Evolutionary conservation across 2,329 filamentous ascomycete genomes (phyloP), one percentile per base, ranked within the genome.

Genomic region (Diaporthe sp.): DNA sequence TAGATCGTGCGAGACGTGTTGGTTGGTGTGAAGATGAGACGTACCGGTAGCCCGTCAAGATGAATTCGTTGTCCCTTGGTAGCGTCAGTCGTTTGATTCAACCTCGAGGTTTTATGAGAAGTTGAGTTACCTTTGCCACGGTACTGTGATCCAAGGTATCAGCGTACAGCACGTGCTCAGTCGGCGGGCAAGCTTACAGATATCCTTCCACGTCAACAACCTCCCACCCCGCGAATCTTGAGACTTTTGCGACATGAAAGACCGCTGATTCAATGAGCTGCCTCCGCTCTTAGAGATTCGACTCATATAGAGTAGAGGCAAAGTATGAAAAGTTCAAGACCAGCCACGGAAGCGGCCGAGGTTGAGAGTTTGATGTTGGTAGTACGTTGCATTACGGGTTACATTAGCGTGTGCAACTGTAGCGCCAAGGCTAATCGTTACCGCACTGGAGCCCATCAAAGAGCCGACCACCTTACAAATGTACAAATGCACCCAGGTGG

Each of bases 401-500:
- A 28, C 47, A 52, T 52, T 25, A 52, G 47, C 47, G 47, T 10
- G n/a, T 5, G 47, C 47, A n/a, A n/a, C n/a, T 52, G n/a, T 12
- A 25, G 35, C 35, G 35, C 5, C 35, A 38, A 38, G n/a, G n/a
- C n/a, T n/a, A n/a, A n/a, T n/a, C n/a, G n/a, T n/a, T 69, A 17
- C 45, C 12, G 61, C 61, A 25, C 45, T 52, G 19, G 61, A 52
- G 30, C 45, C 45, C 12, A 52, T 38, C 17, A 67, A 28, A 67
- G 61, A 67, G 61, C 61, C 61, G 22, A 52, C 61, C 19, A 35
- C 30, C 22, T 25, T 52, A 15, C 61, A 67, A 67, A 67, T 67
- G 61, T 38, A 38, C 19, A 42, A 42, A 19, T 30, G 30, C 45
- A 22, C 52, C 42, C n/a, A 25, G 19, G 13, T 35, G 5, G 45